These are phyloP conservation scores for Metarhizium guizhouense DNA, from an alignment of 2,329 filamentous ascomycete species.

Conservation along the genomic window DNA sequence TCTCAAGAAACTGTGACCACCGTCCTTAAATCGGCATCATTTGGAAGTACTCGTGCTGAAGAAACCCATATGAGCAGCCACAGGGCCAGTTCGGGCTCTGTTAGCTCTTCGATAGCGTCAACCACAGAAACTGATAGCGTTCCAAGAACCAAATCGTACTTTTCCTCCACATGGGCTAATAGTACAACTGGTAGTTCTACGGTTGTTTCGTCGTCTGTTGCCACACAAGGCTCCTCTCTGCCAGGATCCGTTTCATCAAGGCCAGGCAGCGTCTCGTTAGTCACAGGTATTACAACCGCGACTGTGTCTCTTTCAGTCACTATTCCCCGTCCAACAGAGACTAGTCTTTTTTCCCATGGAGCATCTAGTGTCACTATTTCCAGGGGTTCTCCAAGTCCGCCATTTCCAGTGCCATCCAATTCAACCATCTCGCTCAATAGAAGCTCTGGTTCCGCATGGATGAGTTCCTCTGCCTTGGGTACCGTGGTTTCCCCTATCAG, in stretches of 20 bases:
- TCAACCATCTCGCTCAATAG: neutral
- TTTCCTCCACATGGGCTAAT: conserved; percentile 4
- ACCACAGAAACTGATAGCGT: neutral
- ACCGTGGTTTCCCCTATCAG: neutral
- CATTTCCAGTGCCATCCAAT: neutral
- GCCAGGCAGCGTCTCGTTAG: neutral
- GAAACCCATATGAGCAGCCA: neutral
- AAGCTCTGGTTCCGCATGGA: neutral
- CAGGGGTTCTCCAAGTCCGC: neutral
- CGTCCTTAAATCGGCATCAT: neutral
- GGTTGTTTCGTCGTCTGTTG: neutral
- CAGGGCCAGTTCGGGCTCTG: neutral
- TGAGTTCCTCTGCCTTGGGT: conserved; percentile 2
- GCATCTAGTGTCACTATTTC: neutral
- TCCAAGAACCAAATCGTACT: conserved; percentile 4
- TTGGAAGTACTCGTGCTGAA: neutral
- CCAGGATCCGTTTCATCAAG: neutral
- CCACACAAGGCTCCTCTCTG: neutral
- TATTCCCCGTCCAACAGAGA: neutral
- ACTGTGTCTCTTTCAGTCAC: neutral
- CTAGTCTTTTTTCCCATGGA: neutral
- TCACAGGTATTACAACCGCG: neutral
- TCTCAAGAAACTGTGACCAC: neutral
- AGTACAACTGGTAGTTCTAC: neutral
- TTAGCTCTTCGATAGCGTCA: neutral